phyloP scores from a whole-genome alignment of 2,329 filamentous ascomycete species.

The Sporothrix variecibatus region DNA sequence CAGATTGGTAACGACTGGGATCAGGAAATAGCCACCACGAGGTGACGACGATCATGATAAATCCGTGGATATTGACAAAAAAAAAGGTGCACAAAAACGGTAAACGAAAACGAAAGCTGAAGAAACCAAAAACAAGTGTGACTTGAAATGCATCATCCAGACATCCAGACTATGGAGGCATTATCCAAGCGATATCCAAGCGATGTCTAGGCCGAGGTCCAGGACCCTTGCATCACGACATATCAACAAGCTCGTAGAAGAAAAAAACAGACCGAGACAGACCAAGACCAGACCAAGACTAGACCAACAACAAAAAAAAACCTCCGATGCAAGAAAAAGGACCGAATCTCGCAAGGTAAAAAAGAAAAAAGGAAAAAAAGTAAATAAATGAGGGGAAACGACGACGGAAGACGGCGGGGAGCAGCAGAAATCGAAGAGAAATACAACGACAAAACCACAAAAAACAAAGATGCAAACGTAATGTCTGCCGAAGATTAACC shows the following conservation, averaged over 20 bases:
- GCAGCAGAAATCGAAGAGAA: neutral
- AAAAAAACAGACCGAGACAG: neutral
- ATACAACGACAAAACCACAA: neutral
- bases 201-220: neutral
- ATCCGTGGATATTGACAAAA: neutral
- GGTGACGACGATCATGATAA: neutral
- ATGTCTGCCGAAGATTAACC: slow-evolving; percentile 5
- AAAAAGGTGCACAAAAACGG: neutral
- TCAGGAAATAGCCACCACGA: too few relatives aligned
- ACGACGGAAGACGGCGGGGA: neutral
- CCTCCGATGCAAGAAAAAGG: neutral
- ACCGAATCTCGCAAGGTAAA: neutral
- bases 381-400: slow-evolving; percentile 6
- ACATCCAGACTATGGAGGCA: neutral
- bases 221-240: neutral
- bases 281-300: neutral
- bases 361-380: neutral
- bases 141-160: neutral
- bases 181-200: neutral
- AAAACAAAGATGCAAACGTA: neutral
- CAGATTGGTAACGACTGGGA: slow-evolving; percentile 5
- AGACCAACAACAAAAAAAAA: neutral
- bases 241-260: neutral
- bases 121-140: neutral
- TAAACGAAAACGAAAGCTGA: neutral